These are phyloP conservation scores for Hypoxylon sp. DNA, from an alignment of 2,329 filamentous ascomycete species.

Conservation along the genomic window DNA sequence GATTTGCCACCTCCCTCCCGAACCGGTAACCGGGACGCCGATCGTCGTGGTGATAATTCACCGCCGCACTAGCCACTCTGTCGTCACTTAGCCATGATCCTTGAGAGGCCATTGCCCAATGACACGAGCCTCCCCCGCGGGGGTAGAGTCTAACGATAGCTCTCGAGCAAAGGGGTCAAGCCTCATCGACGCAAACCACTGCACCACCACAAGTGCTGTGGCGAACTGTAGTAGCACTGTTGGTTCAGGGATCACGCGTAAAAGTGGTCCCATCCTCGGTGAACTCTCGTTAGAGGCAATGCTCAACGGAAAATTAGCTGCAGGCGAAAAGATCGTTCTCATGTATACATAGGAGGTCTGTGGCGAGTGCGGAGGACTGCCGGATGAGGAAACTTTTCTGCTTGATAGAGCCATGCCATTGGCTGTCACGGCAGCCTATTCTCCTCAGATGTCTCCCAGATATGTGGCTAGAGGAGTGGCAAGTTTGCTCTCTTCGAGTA, in stretches of 20 bases:
- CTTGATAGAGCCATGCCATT: slow-evolving; percentile 46
- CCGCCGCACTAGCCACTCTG: slow-evolving; percentile 39
- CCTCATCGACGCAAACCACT: neutral
- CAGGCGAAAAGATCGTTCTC: neutral
- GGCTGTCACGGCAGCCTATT: slow-evolving; percentile 35
- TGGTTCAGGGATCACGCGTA: neutral
- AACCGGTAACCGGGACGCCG: slow-evolving; percentile 33
- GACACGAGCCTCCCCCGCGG: neutral
- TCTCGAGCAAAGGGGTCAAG: neutral
- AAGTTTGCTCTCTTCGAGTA: slow-evolving; percentile 21
- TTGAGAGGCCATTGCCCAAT: slow-evolving; percentile 21
- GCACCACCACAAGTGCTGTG: slow-evolving; percentile 20
- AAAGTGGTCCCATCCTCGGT: slow-evolving; percentile 12
- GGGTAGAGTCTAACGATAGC: neutral
- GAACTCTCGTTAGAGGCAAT: slow-evolving; percentile 13
- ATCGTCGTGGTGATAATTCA: slow-evolving; percentile 25
- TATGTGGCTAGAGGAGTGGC: slow-evolving; percentile 44
- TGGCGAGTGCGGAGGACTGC: slow-evolving; percentile 49
- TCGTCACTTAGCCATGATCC: slow-evolving; percentile 34
- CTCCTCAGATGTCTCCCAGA: slow-evolving; percentile 41
- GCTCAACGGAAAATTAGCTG: slow-evolving; percentile 18
- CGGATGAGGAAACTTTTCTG: slow-evolving; percentile 50
- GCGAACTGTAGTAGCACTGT: slow-evolving; percentile 28
- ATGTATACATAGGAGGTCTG: slow-evolving; percentile 46
- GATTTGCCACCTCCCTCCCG: slow-evolving; percentile 14